Evolutionary conservation across 805 yeast species (phyloP), one percentile per base, ranked within the genome.

Genomic region (Huiozyma sinensis): DNA sequence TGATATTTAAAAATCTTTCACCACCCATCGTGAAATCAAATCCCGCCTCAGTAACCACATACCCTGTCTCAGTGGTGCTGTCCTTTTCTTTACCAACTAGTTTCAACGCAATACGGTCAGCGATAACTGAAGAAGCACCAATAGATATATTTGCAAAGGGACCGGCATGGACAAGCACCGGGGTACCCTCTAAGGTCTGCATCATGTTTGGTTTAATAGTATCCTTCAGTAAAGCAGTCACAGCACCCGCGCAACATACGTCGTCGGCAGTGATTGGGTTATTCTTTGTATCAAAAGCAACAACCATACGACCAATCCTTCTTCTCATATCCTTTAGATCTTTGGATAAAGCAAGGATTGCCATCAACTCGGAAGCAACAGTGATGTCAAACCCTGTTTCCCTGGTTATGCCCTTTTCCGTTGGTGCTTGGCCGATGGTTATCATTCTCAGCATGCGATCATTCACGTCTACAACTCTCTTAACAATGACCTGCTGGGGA

Each of bases 21-120:
- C 97, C 97, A 52, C 98, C 98, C 97, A 90, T 90, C 40, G 97
- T 90, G 72, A 92, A 90, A 67, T 90, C 97, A 68, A 90, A 90
- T 43, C 98, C 98, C 35, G 97, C 97, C 66, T 90, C 98, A 41
- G 98, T 90, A 48, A 90, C 86, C 44, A 88, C 97, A 61, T 77
- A 90, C 52, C 97, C 97, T 48, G 71, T 70, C 43, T 78, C 73
- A 4, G 45, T 11, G 12, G 44, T 41, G 7, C 39, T 44, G 12
- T 46, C 27, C 58, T 72, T 66, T 36, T 70, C 66, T 43, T 71
- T 73, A 55, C 92, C 92, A 12, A 95, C 88, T 54, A 90, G 76
- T 68, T 90, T 88, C 60, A 90, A 73, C 5, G 95, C 98, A 66
- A 90, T 77, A 63, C 80, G 80, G 64, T 90, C 98, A 45, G 97